These are phyloP conservation scores for Ustilago cynodontis DNA, from an alignment of 1,284 basidiomycete species.

Conservation along the genomic window DNA sequence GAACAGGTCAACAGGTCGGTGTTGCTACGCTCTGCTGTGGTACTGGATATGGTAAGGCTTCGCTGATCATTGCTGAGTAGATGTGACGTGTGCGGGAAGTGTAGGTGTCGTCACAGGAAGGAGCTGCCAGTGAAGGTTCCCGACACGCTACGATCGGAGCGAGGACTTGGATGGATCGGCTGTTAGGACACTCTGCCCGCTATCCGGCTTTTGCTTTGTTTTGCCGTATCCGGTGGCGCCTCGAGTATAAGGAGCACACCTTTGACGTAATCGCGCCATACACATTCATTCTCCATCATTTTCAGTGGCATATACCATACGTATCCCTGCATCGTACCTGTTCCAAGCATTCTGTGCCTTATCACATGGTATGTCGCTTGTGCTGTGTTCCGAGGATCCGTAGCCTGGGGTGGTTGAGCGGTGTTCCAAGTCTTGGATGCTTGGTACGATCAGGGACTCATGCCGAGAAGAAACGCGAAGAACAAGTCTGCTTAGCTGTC, in stretches of 20 bases:
- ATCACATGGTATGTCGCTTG: slow-evolving; percentile 13
- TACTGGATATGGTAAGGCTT: slow-evolving; percentile 65
- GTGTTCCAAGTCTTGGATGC: background rate
- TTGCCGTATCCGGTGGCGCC: background rate
- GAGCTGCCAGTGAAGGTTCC: background rate
- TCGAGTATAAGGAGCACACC: background rate
- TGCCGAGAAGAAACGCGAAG: background rate
- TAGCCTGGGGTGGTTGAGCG: slow-evolving; percentile 7
- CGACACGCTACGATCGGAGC: background rate
- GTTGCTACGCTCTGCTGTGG: slow-evolving; percentile 67
- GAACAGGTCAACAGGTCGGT: slow-evolving; percentile 61
- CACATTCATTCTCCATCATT: background rate
- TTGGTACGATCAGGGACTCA: background rate
- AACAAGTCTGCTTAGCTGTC: background rate
- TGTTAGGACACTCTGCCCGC: background rate
- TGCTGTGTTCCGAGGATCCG: slow-evolving; percentile 16
- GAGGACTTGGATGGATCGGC: slow-evolving; percentile 6
- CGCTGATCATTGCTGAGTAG: slow-evolving; percentile 63
- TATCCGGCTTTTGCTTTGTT: background rate
- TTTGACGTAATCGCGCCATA: background rate
- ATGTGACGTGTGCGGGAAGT: background rate
- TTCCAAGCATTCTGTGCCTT: background rate
- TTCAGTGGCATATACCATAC: background rate
- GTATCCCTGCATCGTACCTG: slow-evolving; percentile 1
- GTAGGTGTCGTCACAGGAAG: background rate